Evolutionary conservation across 305 asterid genomes (phyloP), one percentile per base, ranked within the genome.

Genomic region (Vinca major): DNA sequence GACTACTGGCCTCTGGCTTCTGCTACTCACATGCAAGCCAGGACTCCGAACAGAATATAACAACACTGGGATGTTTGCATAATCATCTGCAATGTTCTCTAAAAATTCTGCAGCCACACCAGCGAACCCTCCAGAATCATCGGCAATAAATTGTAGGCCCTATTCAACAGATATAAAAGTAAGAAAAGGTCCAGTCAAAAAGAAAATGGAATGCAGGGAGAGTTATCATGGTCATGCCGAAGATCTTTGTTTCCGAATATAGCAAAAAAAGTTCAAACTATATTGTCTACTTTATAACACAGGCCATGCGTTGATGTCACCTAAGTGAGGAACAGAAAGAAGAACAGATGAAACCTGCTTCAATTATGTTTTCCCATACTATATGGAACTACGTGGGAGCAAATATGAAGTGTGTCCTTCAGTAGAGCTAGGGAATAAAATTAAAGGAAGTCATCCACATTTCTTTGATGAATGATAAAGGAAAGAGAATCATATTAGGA

Each of bases 61-160:
- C 61, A 92, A 78, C 73, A 92, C 85, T 0, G 98, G 98, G 62
- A 90, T 71, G 67, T 85, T 90, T 19, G 89, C 61, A 81, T 87
- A 90, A 77, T 92, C 97, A 78, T 92, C 98, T 10, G 94, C 93
- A 81, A 92, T 87, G 73, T 76, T 88, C 83, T 92, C 96, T 71
- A 87, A 72, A 73, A 92, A 82, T 72, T 85, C 95, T 67, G 89
- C 92, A 7, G 89, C 95, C 71, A 88, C 78, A 69, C 97, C 95
- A 75, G 97, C 80, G 80, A 92, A 92, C 44, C 98, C 97, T 73
- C 98, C 98, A 52, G 84, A 79, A 70, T 88, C 95, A 60, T 92
- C 97, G 71, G 81, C 86, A 70, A 87, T 70, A 74, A 87, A 88
- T 81, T 90, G 98, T 75, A 92, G 83, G 71, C 98, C 96, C 95